Evolutionary conservation across 257 asterid species (phyloP).

Genomic region (Lycium ferocissimum): DNA sequence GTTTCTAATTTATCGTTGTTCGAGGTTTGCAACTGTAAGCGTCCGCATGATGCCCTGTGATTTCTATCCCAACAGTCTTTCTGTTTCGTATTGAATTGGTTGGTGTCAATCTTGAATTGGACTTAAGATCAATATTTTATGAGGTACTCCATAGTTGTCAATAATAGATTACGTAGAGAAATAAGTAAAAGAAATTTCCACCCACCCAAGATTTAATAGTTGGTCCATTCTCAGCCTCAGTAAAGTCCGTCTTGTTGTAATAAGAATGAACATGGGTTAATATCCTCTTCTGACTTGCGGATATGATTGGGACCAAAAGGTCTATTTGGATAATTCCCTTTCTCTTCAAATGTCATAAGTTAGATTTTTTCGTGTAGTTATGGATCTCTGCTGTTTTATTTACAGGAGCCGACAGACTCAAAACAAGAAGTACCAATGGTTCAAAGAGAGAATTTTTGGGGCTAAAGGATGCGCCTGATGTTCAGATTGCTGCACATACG

Average conservation of each 20-base stretch:
- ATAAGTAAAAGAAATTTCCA: too few species aligned
- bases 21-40: too few species aligned
- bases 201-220: too few species aligned
- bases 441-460: slow-evolving; percentile 62
- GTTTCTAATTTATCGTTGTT: too few species aligned
- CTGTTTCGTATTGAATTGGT: slow-evolving; percentile 26
- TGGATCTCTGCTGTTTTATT: slow-evolving; percentile 28
- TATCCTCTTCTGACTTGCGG: background rate
- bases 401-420: slow-evolving; percentile 82
- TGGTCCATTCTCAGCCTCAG: too few species aligned
- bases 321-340: background rate
- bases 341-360: background rate
- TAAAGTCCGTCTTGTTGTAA: too few species aligned
- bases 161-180: too few species aligned
- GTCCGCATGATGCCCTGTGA: too few species aligned
- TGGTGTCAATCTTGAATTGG: slow-evolving; percentile 23
- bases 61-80: background rate
- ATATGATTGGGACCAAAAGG: background rate
- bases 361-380: slow-evolving; percentile 27
- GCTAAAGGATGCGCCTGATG: slow-evolving; percentile 65
- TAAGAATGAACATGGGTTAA: background rate
- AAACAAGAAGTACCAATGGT: slow-evolving; percentile 62
- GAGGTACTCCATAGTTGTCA: background rate
- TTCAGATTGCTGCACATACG: slow-evolving; percentile 93
- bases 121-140: slow-evolving; percentile 27